phyloP scores from a whole-genome alignment of 768 basidiomycete genomes.

The Lenzites betulinus region DNA sequence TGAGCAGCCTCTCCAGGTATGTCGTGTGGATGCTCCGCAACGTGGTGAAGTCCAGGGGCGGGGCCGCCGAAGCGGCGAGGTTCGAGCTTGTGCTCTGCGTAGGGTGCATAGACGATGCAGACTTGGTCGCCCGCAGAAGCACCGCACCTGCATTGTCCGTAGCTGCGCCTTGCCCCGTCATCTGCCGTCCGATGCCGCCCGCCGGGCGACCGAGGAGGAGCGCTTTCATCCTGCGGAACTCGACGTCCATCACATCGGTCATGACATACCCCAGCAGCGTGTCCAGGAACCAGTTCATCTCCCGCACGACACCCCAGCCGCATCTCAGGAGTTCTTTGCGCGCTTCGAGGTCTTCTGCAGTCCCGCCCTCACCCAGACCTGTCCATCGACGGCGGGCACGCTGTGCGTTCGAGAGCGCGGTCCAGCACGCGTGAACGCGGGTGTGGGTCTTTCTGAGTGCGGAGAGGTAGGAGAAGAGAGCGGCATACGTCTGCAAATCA shows the following conservation, averaged over 20 bases:
- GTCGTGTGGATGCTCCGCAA: slow-evolving; percentile 79
- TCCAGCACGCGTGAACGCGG: slow-evolving; percentile 80
- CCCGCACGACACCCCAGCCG: slow-evolving; percentile 84
- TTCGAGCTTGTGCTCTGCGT: slow-evolving; percentile 33
- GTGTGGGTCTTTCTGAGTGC: slow-evolving; percentile 84
- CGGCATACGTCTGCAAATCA: slow-evolving; percentile 73
- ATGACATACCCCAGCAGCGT: slow-evolving; percentile 81
- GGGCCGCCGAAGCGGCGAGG: slow-evolving; percentile 29
- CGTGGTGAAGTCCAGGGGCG: slow-evolving; percentile 80
- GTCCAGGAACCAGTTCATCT: slow-evolving; percentile 93
- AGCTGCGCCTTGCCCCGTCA: slow-evolving; percentile 22
- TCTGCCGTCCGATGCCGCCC: slow-evolving; percentile 28
- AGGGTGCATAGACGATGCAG: slow-evolving; percentile 21
- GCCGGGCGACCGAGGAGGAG: slow-evolving; percentile 39
- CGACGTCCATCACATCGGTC: slow-evolving; percentile 87
- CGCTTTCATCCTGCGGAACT: slow-evolving; percentile 72
- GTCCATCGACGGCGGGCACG: slow-evolving; percentile 85
- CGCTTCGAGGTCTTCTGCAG: slow-evolving; percentile 63
- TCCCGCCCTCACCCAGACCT: slow-evolving; percentile 84
- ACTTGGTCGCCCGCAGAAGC: slow-evolving; percentile 5
- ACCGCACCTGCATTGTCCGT: slow-evolving; percentile 3
- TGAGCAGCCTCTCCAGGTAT: slow-evolving; percentile 77
- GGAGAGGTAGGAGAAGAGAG: slow-evolving; percentile 80
- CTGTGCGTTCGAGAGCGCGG: slow-evolving; percentile 82
- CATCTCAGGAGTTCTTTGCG: slow-evolving; percentile 69